phyloP scores from a whole-genome alignment of 75 land plant species.

The Picea sitchensis region DNA sequence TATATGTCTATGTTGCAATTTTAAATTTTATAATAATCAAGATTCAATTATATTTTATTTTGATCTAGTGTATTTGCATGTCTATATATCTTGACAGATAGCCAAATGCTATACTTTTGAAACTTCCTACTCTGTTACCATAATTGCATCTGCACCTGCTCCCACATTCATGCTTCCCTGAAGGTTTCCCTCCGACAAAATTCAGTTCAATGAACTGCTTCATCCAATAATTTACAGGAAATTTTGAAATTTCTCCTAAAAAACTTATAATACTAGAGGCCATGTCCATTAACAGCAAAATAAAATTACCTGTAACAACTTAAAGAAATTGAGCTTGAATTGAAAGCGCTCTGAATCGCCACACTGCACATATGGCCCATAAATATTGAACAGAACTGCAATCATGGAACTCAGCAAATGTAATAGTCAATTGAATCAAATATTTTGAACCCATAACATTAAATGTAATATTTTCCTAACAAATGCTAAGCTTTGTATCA shows the following conservation, averaged over 20 bases:
- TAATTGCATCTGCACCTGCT: not conserved
- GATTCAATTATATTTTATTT: too few species aligned
- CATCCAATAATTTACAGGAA: not conserved
- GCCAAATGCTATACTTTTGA: too few species aligned
- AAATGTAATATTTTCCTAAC: not conserved
- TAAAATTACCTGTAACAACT: slow-evolving; percentile 64
- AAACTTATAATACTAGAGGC: not conserved
- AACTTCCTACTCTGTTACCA: too few species aligned
- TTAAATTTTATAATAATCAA: too few species aligned
- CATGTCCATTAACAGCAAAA: not conserved
- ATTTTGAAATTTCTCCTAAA: not conserved
- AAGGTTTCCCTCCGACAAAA: not conserved
- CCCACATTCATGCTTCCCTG: slow-evolving; percentile 2
- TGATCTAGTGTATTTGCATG: too few species aligned
- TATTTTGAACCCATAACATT: not conserved
- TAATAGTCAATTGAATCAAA: not conserved
- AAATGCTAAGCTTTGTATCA: not conserved
- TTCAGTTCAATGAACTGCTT: not conserved
- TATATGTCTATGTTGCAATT: too few species aligned
- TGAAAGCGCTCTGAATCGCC: slow-evolving; percentile 63
- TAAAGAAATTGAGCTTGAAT: slow-evolving; percentile 69
- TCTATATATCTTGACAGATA: too few species aligned
- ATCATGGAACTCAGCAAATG: not conserved
- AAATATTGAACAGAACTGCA: slow-evolving; percentile 89
- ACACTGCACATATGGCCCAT: slow-evolving; percentile 72